These are phyloP conservation scores for Rhodotorula sp. DNA, from an alignment of 1,284 basidiomycete species.

Conservation along the genomic window DNA sequence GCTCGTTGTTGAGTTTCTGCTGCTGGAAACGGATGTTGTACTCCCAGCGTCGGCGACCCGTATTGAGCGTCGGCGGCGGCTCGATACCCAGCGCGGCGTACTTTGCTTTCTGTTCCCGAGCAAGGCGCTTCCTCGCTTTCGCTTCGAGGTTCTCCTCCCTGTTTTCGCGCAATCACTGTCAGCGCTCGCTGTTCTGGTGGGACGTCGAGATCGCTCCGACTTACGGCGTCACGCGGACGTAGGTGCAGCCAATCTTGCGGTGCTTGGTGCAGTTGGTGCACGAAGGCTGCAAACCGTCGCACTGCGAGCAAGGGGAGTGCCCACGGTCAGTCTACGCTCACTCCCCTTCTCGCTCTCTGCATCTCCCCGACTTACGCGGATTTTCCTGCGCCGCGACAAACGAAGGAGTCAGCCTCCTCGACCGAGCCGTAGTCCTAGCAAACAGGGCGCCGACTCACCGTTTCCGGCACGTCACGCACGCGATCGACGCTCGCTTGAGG, in stretches of 20 bases:
- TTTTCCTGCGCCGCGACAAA: not conserved
- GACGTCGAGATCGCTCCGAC: not conserved
- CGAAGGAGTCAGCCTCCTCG: not conserved
- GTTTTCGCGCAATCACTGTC: not conserved
- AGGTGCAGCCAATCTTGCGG: not conserved
- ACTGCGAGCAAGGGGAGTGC: not conserved
- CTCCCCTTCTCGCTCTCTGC: not conserved
- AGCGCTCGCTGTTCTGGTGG: too few species aligned
- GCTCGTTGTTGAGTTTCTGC: not conserved
- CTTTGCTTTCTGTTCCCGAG: slow-evolving; percentile 5
- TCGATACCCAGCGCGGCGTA: not conserved
- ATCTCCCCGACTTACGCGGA: not conserved
- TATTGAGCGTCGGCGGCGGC: not conserved
- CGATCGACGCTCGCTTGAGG: not conserved
- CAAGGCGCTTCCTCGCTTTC: slow-evolving; percentile 11
- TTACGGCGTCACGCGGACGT: not conserved
- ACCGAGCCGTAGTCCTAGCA: too few species aligned
- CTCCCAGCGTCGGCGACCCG: not conserved
- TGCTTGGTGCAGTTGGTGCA: slow-evolving; percentile 1
- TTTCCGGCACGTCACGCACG: not conserved
- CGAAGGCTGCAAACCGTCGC: slow-evolving; percentile 5
- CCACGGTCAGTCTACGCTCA: not conserved
- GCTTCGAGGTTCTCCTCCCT: slow-evolving; percentile 19
- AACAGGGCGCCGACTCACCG: not conserved
- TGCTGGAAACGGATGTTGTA: slow-evolving; percentile 1